These are phyloP conservation scores for Curvularia hawaiiensis DNA, from an alignment of 2,329 filamentous ascomycete genomes.

Conservation along the genomic window DNA sequence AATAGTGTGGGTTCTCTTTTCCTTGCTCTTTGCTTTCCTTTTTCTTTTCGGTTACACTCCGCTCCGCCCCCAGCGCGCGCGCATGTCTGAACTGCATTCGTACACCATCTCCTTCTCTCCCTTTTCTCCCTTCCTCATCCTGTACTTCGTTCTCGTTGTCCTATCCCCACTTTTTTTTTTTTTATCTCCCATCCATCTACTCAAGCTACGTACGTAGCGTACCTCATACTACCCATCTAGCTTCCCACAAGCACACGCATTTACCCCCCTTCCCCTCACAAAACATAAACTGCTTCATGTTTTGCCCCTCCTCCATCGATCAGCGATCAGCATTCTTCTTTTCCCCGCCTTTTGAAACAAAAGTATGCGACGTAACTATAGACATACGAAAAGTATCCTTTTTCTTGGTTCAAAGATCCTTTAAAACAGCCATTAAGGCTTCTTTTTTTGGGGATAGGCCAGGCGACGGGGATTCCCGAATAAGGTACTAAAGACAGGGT, in stretches of 20 bases:
- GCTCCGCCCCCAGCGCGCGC: neutral
- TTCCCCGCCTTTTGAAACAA: neutral
- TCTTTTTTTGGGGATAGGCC: no score
- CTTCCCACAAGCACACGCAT: no score
- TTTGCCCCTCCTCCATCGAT: neutral
- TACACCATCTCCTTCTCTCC: neutral
- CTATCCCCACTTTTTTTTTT: neutral
- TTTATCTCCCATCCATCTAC: no score
- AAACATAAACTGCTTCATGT: neutral
- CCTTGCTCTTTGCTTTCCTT: neutral
- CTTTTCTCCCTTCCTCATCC: neutral
- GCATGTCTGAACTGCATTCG: no score
- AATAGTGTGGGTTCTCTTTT: neutral
- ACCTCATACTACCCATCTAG: no score
- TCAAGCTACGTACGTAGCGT: no score
- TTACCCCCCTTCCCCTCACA: neutral
- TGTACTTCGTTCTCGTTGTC: neutral
- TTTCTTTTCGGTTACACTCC: neutral
- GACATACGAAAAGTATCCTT: neutral
- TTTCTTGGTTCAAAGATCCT: neutral
- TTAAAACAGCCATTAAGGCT: neutral
- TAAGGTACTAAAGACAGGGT: no score
- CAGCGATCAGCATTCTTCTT: neutral
- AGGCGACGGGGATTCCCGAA: no score
- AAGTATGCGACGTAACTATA: neutral